These are phyloP conservation scores for Diaporthe vaccinii DNA, from an alignment of 2,329 filamentous ascomycete genomes.

Conservation along the genomic window DNA sequence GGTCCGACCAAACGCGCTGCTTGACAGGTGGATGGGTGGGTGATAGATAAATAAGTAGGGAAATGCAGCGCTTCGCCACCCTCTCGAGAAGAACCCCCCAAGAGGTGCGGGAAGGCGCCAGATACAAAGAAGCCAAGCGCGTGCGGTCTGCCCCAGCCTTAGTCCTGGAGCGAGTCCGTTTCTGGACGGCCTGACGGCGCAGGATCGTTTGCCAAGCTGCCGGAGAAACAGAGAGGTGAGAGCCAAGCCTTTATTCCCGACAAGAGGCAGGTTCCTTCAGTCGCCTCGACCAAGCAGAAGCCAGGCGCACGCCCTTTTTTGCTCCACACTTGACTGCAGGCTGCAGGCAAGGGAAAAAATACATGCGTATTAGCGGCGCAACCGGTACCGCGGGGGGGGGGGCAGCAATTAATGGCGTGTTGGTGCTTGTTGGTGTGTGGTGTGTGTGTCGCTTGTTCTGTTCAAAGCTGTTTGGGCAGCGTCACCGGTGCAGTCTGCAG, in stretches of 20 bases:
- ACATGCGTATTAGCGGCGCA: not conserved
- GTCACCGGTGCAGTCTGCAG: not conserved
- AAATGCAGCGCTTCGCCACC: constrained; percentile 3
- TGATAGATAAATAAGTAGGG: not conserved
- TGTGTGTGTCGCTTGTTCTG: not conserved
- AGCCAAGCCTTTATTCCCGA: constrained; percentile 31
- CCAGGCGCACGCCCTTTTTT: not conserved
- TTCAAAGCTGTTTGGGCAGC: not conserved
- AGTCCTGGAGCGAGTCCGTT: constrained; percentile 15
- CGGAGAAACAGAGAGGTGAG: constrained; percentile 17
- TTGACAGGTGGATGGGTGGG: not conserved
- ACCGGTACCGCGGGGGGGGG: not conserved
- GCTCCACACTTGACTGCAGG: constrained; percentile 14
- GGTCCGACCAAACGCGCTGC: not conserved
- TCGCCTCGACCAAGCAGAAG: constrained; percentile 22
- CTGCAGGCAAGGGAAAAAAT: constrained; percentile 16
- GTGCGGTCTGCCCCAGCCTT: constrained; percentile 14
- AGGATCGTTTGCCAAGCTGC: constrained; percentile 27
- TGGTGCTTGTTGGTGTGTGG: constrained; percentile 4
- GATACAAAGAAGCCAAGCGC: constrained; percentile 28
- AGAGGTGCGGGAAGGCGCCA: constrained; percentile 6
- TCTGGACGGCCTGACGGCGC: constrained; percentile 23
- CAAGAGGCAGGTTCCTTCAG: not conserved
- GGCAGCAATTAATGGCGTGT: not conserved
- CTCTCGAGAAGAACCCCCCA: not conserved